Conservation (phyloP, 495 filamentous ascomycete species). For the Rostrohypoxylon terebratum region DNA sequence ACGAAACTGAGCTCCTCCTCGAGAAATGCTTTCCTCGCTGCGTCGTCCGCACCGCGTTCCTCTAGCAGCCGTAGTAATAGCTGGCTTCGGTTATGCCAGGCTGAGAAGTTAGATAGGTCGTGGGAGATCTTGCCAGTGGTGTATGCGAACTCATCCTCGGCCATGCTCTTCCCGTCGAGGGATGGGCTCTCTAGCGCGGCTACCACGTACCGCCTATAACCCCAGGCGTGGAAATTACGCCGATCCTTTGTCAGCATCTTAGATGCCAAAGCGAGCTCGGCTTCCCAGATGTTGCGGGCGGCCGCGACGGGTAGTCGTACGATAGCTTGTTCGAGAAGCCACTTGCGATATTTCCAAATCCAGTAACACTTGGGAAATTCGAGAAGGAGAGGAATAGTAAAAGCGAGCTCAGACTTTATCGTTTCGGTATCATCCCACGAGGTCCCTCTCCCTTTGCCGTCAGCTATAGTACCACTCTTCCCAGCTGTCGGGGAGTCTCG, state of each 20-base stretch:
- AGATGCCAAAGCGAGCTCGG: slow-evolving; percentile 80
- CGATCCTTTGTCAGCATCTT: slow-evolving; percentile 90
- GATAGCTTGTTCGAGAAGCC: slow-evolving; percentile 81
- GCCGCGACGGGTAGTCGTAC: slow-evolving; percentile 64
- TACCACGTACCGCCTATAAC: slow-evolving; percentile 84
- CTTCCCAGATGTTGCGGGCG: slow-evolving; percentile 79
- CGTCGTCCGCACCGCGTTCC: slow-evolving; percentile 71
- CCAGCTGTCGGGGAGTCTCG: slow-evolving; percentile 62
- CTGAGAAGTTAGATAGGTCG: slow-evolving; percentile 94
- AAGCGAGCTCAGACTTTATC: slow-evolving; percentile 74
- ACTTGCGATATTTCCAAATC: slow-evolving; percentile 98
- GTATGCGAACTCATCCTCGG: slow-evolving; percentile 86
- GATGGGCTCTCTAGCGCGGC: slow-evolving; percentile 70
- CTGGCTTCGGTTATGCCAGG: slow-evolving; percentile 91
- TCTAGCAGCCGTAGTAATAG: slow-evolving; percentile 80
- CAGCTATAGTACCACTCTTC: slow-evolving; percentile 68
- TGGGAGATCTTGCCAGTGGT: slow-evolving; percentile 85
- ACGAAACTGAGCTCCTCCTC: slow-evolving; percentile 82
- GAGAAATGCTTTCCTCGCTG: slow-evolving; percentile 73
- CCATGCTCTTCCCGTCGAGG: slow-evolving; percentile 68
- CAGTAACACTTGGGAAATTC: slow-evolving; percentile 98
- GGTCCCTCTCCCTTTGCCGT: slow-evolving; percentile 30
- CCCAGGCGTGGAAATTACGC: slow-evolving; percentile 98
- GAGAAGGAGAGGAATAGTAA: slow-evolving; percentile 83
- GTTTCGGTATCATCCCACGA: slow-evolving; percentile 49